phyloP scores from a whole-genome alignment of 768 basidiomycete genomes.

The Boletus fagicola region DNA sequence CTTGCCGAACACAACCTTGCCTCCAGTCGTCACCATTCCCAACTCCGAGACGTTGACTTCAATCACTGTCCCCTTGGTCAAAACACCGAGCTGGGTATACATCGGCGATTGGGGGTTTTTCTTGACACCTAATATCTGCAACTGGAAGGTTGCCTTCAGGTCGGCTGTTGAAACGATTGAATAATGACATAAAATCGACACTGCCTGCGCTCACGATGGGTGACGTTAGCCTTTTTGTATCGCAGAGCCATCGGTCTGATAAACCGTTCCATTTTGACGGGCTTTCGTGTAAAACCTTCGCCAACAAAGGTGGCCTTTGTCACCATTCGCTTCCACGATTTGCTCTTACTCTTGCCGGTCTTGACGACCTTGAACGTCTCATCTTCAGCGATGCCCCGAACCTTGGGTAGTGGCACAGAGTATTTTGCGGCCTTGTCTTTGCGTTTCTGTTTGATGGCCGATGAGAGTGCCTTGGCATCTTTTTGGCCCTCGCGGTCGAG shows the following conservation, averaged over 20 bases:
- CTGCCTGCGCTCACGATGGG: slow-evolving; percentile 73
- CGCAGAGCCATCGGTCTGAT: slow-evolving; percentile 96
- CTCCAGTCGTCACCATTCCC: slow-evolving; percentile 95
- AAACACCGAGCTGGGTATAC: slow-evolving; percentile 93
- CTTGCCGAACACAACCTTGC: slow-evolving; percentile 91
- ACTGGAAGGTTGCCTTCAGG: slow-evolving; percentile 96
- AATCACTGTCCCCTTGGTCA: slow-evolving; percentile 97
- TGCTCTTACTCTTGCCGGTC: slow-evolving; percentile 94
- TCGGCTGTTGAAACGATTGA: slow-evolving; percentile 59
- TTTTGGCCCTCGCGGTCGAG: slow-evolving; percentile 98
- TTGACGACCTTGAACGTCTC: slow-evolving; percentile 99
- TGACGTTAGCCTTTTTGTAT: slow-evolving; percentile 98
- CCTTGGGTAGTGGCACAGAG: slow-evolving; percentile 94
- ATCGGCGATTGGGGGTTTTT: slow-evolving; percentile 99
- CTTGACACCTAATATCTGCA: slow-evolving; percentile 97
- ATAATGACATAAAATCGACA: background rate
- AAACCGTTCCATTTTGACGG: slow-evolving; percentile 98
- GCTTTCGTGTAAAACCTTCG: slow-evolving; percentile 96
- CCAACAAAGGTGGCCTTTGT: slow-evolving; percentile 99
- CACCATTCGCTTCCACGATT: slow-evolving; percentile 99
- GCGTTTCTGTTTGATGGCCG: slow-evolving; percentile 96
- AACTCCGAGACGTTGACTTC: slow-evolving; percentile 99
- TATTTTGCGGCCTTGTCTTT: slow-evolving; percentile 99
- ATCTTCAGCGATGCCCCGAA: slow-evolving; percentile 96
- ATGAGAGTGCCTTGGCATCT: slow-evolving; percentile 94